Evolutionary conservation across 2,329 filamentous ascomycete species (phyloP).

Genomic region (Beauveria varroae): DNA sequence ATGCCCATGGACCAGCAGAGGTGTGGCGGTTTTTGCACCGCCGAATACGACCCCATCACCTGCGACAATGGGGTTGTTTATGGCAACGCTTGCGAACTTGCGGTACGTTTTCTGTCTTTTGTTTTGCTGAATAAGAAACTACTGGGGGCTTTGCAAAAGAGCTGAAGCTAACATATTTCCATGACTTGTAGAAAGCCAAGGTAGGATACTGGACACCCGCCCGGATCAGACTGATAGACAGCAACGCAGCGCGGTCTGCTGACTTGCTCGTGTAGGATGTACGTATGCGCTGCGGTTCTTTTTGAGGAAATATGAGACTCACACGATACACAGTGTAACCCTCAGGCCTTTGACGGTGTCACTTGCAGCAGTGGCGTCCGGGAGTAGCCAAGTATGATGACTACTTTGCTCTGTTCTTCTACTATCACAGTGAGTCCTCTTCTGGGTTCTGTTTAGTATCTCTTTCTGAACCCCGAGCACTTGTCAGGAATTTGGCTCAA

Average conservation of each 20-base stretch:
- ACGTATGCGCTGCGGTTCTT: not conserved
- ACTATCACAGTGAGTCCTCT: too few species aligned
- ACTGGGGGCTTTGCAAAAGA: too few species aligned
- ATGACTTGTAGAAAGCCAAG: not conserved
- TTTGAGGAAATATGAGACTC: not conserved
- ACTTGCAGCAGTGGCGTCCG: not conserved
- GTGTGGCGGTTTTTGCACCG: not conserved
- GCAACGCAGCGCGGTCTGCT: not conserved
- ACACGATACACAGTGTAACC: not conserved
- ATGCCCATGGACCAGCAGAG: not conserved
- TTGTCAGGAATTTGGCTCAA: too few species aligned
- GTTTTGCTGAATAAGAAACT: not conserved
- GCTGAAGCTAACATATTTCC: not conserved
- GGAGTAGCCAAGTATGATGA: too few species aligned
- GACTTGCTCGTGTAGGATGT: not conserved
- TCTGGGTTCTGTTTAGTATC: too few species aligned
- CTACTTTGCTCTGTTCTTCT: too few species aligned
- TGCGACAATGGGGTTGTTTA: not conserved
- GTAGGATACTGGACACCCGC: not conserved
- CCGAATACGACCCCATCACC: not conserved
- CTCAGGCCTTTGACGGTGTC: not conserved
- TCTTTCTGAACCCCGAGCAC: too few species aligned
- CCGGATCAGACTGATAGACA: not conserved
- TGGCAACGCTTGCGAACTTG: not conserved
- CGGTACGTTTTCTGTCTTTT: not conserved